A percentile compares a stretch with the other conserved stretches of the same genome.
Evolutionary conservation across 257 asterid species (phyloP).

Genomic region (Dorcoceras hygrometricum): DNA sequence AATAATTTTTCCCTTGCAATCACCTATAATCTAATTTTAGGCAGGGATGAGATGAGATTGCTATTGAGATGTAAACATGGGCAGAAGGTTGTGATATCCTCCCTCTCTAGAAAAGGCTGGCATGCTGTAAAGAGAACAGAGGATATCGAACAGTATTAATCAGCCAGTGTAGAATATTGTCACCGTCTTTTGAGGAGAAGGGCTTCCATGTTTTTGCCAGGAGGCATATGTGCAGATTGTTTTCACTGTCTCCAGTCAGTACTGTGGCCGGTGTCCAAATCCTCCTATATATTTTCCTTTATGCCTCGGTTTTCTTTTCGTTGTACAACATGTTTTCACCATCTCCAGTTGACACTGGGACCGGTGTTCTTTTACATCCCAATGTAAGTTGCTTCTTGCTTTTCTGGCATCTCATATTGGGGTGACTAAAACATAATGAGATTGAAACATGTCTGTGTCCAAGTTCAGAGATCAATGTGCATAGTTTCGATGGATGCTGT

Average conservation of each 20-base stretch:
- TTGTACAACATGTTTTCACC: background rate
- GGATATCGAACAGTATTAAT: slow-evolving; percentile 16
- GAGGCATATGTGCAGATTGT: slow-evolving; percentile 17
- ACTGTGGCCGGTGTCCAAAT: background rate
- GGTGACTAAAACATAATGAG: slow-evolving; percentile 5
- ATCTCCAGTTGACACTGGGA: slow-evolving; percentile 14
- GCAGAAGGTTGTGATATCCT: slow-evolving; percentile 13
- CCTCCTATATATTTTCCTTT: background rate
- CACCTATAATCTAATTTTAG: slow-evolving; percentile 22
- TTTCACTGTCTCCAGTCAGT: slow-evolving; percentile 7
- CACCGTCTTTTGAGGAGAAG: slow-evolving; percentile 7
- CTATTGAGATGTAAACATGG: slow-evolving; percentile 16
- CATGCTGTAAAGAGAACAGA: slow-evolving; percentile 7
- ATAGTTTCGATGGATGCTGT: background rate
- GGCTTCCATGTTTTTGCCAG: slow-evolving; percentile 5
- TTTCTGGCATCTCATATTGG: background rate
- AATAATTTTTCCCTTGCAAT: slow-evolving; percentile 13
- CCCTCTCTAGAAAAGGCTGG: background rate
- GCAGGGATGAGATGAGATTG: slow-evolving; percentile 19
- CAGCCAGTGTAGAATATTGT: slow-evolving; percentile 12
- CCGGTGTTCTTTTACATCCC: background rate
- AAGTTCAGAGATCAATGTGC: background rate
- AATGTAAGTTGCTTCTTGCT: slow-evolving; percentile 14
- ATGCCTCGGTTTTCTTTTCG: background rate
- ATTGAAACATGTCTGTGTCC: background rate